A percentile compares a stretch with the other conserved stretches of the same genome.
phyloP scores from a whole-genome alignment of 352 stramenopile species.

The Phytophthora pisi region DNA sequence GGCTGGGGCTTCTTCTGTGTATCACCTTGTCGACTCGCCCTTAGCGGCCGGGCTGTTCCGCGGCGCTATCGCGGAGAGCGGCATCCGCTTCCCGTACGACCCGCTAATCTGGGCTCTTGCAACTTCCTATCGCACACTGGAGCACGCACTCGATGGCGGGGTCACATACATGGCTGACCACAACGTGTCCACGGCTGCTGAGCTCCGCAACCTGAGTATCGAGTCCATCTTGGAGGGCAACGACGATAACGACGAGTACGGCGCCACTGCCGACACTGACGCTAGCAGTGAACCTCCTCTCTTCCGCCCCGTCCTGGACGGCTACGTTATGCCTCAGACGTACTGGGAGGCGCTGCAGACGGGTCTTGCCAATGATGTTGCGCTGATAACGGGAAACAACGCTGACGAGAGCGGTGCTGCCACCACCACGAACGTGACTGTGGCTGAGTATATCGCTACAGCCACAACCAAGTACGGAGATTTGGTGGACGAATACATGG shows the following conservation, averaged over 20 bases:
- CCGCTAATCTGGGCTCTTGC: not conserved
- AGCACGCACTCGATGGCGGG: not conserved
- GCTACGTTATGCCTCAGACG: constrained; percentile 16
- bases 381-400: constrained; percentile 27
- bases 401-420: constrained; percentile 22
- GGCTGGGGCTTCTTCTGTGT: not conserved
- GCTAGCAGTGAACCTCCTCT: constrained; percentile 7
- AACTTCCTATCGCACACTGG: not conserved
- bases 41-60: not conserved
- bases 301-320: constrained; percentile 14
- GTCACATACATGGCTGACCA: not conserved
- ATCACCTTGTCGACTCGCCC: not conserved
- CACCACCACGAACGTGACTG: constrained; percentile 22
- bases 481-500: constrained; percentile 18
- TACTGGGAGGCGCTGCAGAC: constrained; percentile 15
- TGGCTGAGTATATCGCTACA: constrained; percentile 20
- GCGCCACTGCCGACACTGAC: not conserved
- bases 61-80: not conserved
- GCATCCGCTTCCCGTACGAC: not conserved
- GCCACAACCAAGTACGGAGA: constrained; percentile 4
- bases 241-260: constrained; percentile 10
- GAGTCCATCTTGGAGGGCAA: constrained; percentile 10
- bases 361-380: constrained; percentile 20
- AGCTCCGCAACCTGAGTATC: constrained; percentile 14
- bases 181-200: constrained; percentile 17